These are phyloP conservation scores for Pseudisothecium myosuroides DNA, from an alignment of 225 moss, liverwort and hornwort genomes.

Conservation along the genomic window DNA sequence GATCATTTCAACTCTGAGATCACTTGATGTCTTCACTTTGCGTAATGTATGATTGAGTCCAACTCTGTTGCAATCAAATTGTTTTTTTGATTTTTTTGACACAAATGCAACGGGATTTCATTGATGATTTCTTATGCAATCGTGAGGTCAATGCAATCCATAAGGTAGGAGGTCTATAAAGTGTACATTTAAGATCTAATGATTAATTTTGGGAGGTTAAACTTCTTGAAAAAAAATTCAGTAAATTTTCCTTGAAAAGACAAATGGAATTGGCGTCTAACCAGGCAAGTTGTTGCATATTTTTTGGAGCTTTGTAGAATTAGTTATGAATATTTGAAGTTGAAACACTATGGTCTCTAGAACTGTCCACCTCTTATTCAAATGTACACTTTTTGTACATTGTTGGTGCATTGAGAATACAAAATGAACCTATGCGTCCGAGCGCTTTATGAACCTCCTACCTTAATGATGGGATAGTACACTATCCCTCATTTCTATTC, in stretches of 20 bases:
- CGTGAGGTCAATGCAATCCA: background rate
- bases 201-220: background rate
- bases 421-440: accelerated
- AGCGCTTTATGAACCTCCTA: background rate
- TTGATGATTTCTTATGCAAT: background rate
- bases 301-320: background rate
- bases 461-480: background rate
- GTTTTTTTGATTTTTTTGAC: too few species aligned
- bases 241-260: background rate
- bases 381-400: background rate
- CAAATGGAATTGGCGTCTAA: background rate
- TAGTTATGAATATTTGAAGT: background rate
- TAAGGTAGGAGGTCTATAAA: background rate
- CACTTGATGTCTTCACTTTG: background rate
- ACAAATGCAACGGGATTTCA: too few species aligned
- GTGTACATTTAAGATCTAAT: background rate
- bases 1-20: background rate
- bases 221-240: too few species aligned
- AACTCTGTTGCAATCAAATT: too few species aligned
- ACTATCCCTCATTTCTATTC: background rate
- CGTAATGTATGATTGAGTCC: background rate
- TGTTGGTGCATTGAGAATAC: background rate
- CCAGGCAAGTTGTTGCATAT: too few species aligned
- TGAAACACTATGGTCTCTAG: background rate
- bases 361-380: accelerated